Percentiles rank a stretch among this genome's conserved stretches.
phyloP scores from a whole-genome alignment of 305 asterid genomes.

The Fraxinus paxiana region DNA sequence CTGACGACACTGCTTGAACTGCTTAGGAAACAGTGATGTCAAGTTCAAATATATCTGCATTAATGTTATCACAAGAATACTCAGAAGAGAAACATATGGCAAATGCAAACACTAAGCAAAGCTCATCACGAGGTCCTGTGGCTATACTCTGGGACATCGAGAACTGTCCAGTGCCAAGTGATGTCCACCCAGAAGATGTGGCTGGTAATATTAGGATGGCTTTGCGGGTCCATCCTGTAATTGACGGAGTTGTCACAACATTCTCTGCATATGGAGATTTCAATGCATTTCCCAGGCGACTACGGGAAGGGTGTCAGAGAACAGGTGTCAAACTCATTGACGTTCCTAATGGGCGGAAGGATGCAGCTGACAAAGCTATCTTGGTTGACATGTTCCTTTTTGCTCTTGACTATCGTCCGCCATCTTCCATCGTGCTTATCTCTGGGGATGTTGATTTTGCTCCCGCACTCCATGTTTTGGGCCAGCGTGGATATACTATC shows the following conservation, averaged over 20 bases:
- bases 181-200: slow-evolving; percentile 78
- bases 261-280: slow-evolving; percentile 92
- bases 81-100: slow-evolving; percentile 30
- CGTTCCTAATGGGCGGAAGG: slow-evolving; percentile 88
- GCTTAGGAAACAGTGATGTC: slow-evolving; percentile 34
- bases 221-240: slow-evolving; percentile 63
- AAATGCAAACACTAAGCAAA: slow-evolving; percentile 27
- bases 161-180: slow-evolving; percentile 90
- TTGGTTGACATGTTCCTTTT: slow-evolving; percentile 94
- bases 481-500: slow-evolving; percentile 87
- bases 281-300: slow-evolving; percentile 67
- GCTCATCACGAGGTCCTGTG: slow-evolving; percentile 48
- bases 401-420: slow-evolving; percentile 91
- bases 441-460: slow-evolving; percentile 97
- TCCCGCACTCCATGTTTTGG: slow-evolving; percentile 89
- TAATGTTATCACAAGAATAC: slow-evolving; percentile 31
- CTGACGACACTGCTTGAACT: slow-evolving; percentile 5
- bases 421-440: slow-evolving; percentile 80
- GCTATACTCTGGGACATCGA: slow-evolving; percentile 97
- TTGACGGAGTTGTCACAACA: slow-evolving; percentile 66
- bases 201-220: slow-evolving; percentile 89
- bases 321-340: slow-evolving; percentile 90
- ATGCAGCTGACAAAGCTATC: slow-evolving; percentile 96
- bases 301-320: slow-evolving; percentile 93
- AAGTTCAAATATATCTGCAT: slow-evolving; percentile 32